Base-by-base conservation (phyloP, 768 basidiomycete species). In the Russula emetica region DNA sequence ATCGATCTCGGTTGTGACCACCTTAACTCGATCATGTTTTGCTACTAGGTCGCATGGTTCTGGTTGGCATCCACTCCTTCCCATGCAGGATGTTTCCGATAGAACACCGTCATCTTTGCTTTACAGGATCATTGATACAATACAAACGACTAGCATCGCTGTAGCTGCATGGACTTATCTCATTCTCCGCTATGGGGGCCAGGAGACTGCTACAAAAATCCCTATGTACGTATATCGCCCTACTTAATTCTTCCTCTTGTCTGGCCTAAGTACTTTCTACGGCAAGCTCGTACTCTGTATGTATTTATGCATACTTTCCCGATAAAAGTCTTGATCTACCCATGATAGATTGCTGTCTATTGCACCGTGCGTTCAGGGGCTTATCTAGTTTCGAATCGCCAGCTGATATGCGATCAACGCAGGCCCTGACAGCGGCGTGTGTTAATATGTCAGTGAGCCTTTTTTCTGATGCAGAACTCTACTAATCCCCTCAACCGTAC, bases 41-140 rank as follows among this genome's bases (percentile, higher is more conserved):
- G 28, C 30, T 47, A 58, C 30, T 47, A 58, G 56, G 56, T 58
- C 20, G 40, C 28, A 5, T 58, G 56, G 26, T 58, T 58, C 56
- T 58, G 56, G 56, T 58, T n/a, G 4, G 56, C 56, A 11, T n/a
- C 55, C 18, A 28, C 24, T 13, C 10, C 26, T 44, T n/a, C 9
- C 22, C 22, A 11, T 20, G 24, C 10, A 44, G 36, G 24, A 18
- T 40, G 3, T n/a, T 24, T 13, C n/a, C 22, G 28, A 42, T 30
- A 28, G 10, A 22, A 47, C 22, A 13, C 10, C 24, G 22, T 20
- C 54, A 40, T 11, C 26, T 11, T n/a, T 20, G 26, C 6, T 45
- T 45, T 24, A 28, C 20, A 58, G 56, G 56, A 10, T 58, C 44
- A 58, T 58, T 34, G 56, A 58, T 20, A 58, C 56, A 7, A 3